Percentiles rank a stretch among this genome's conserved stretches.
Conservation (phyloP, 2,329 filamentous ascomycete genomes). For the Aspergillus intermedius region DNA sequence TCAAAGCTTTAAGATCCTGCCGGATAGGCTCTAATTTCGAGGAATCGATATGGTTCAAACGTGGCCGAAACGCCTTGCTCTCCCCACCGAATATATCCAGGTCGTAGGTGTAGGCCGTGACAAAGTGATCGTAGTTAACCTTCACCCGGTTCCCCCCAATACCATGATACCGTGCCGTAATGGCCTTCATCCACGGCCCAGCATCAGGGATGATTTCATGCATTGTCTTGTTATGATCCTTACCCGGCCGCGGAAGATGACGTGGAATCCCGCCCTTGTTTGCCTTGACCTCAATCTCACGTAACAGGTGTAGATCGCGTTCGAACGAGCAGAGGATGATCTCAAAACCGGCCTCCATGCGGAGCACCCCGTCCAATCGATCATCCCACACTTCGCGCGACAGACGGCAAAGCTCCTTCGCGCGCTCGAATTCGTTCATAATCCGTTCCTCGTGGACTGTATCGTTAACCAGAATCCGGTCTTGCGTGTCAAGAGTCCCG, state of each 20-base stretch:
- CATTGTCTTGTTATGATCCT: background rate
- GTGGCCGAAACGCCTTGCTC: conserved; percentile 26
- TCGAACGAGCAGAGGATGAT: conserved; percentile 62
- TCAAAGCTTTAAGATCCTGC: conserved; percentile 41
- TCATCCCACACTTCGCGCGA: conserved; percentile 44
- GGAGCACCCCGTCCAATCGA: conserved; percentile 56
- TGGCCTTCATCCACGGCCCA: conserved; percentile 15
- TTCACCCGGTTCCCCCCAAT: conserved; percentile 36
- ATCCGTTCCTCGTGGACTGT: conserved; percentile 10
- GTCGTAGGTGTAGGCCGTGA: conserved; percentile 34
- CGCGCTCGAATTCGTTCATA: conserved; percentile 46
- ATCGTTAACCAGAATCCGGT: conserved; percentile 51
- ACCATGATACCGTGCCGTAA: conserved; percentile 24
- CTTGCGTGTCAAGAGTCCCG: conserved; percentile 64
- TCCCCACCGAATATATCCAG: conserved; percentile 37
- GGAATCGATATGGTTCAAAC: conserved; percentile 26
- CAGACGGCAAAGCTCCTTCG: conserved; percentile 51
- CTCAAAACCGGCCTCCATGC: conserved; percentile 66
- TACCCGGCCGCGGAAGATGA: background rate
- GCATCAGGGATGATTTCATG: background rate
- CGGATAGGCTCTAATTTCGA: conserved; percentile 33
- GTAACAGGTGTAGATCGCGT: conserved; percentile 31
- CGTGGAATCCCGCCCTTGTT: conserved; percentile 1
- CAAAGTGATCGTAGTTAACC: conserved; percentile 45
- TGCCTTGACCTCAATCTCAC: conserved; percentile 24